phyloP scores from a whole-genome alignment of 2,329 filamentous ascomycete genomes.

The Pseudomassariella vexata region DNA sequence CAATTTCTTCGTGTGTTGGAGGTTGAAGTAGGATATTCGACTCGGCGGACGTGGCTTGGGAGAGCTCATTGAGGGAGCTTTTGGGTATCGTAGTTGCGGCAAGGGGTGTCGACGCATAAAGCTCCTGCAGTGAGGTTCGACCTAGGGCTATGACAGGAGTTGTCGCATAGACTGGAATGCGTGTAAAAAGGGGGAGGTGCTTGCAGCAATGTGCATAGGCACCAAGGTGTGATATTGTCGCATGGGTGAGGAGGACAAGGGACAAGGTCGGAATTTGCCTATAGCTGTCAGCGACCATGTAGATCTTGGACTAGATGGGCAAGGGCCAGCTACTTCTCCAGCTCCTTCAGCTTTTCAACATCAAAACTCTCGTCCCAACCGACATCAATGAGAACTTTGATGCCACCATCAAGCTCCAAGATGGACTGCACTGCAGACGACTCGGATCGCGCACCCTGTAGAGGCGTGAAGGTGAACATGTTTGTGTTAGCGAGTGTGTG shows the following conservation, averaged over 20 bases:
- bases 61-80: slow-evolving; percentile 62
- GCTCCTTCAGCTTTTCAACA: slow-evolving; percentile 70
- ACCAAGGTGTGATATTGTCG: slow-evolving; percentile 84
- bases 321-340: slow-evolving; percentile 67
- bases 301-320: too few species aligned
- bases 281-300: slow-evolving; percentile 6
- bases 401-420: slow-evolving; percentile 89
- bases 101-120: slow-evolving; percentile 85
- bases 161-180: slow-evolving; percentile 92
- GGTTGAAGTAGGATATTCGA: slow-evolving; percentile 58
- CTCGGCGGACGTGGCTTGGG: slow-evolving; percentile 41
- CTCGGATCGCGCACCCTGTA: slow-evolving; percentile 84
- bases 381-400: slow-evolving; percentile 91
- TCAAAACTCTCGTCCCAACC: slow-evolving; percentile 96
- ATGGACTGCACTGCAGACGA: slow-evolving; percentile 91
- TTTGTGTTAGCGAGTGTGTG: too few species aligned
- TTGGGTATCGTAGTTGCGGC: slow-evolving; percentile 77
- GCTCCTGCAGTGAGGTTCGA: slow-evolving; percentile 81
- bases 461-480: slow-evolving; percentile 95
- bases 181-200: slow-evolving; percentile 83
- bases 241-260: slow-evolving; percentile 88
- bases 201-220: slow-evolving; percentile 97
- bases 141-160: slow-evolving; percentile 89
- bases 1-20: slow-evolving; percentile 83
- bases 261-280: slow-evolving; percentile 90